Evolutionary conservation across 2,329 filamentous ascomycete genomes (phyloP).

Genomic region (Dothideomycetidae sp.): DNA sequence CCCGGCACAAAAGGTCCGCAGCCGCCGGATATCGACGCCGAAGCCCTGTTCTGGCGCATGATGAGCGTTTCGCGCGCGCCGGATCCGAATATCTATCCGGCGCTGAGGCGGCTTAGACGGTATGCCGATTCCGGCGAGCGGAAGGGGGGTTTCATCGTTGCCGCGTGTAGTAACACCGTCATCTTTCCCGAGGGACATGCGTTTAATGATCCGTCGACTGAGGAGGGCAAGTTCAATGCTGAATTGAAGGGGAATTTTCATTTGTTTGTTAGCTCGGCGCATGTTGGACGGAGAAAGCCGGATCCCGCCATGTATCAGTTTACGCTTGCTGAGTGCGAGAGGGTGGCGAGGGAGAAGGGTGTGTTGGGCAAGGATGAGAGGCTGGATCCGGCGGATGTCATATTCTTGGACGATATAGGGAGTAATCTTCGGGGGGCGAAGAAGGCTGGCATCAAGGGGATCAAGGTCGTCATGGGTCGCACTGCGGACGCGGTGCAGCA

Average conservation of each 20-base stretch:
- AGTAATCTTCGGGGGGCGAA: conserved; percentile 75
- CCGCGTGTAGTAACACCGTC: conserved; percentile 79
- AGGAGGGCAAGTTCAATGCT: conserved; percentile 23
- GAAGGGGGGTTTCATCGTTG: conserved; percentile 47
- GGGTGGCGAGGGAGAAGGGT: conserved; percentile 43
- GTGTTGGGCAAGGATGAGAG: conserved; percentile 33
- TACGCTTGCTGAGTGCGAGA: conserved; percentile 52
- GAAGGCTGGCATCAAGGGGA: conserved; percentile 59
- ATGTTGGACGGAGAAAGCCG: conserved; percentile 78
- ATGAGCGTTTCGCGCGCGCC: conserved; percentile 57
- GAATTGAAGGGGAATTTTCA: conserved; percentile 61
- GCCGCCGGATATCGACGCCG: conserved; percentile 59
- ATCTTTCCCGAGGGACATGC: conserved; percentile 65
- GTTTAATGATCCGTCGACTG: conserved; percentile 39
- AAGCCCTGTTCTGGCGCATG: conserved; percentile 80
- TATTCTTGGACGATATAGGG: conserved; percentile 91
- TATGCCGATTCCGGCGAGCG: conserved; percentile 18
- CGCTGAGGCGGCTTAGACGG: conserved; percentile 50
- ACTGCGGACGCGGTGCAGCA: conserved; percentile 69
- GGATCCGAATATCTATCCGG: conserved; percentile 82
- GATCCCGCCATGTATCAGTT: conserved; percentile 67
- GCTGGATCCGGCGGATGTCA: conserved; percentile 51
- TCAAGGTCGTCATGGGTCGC: conserved; percentile 70
- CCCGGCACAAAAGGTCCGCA: conserved; percentile 34
- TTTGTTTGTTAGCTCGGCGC: conserved; percentile 74